Percentiles rank a stretch among this genome's conserved stretches.
phyloP scores from a whole-genome alignment of 2,329 filamentous ascomycete genomes.

The Cercospora berteroae region DNA sequence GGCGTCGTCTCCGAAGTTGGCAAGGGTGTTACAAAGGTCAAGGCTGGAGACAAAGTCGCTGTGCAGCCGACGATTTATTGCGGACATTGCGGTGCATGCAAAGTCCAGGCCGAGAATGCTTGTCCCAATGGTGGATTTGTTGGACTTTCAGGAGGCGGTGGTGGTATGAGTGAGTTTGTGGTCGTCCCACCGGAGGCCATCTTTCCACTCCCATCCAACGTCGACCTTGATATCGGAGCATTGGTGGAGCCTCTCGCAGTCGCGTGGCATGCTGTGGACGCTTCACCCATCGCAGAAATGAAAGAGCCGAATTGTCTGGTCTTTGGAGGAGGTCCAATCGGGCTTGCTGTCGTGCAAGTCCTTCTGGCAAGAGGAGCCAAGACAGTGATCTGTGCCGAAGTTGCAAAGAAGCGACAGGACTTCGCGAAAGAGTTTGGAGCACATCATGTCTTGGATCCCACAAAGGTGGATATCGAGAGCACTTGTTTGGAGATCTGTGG shows the following conservation, averaged over 20 bases:
- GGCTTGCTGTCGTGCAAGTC: slow-evolving; percentile 58
- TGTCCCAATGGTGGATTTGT: slow-evolving; percentile 57
- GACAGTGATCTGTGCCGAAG: slow-evolving; percentile 59
- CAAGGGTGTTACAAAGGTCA: slow-evolving; percentile 41
- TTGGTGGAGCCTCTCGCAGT: slow-evolving; percentile 64
- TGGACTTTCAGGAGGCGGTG: slow-evolving; percentile 48
- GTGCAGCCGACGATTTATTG: slow-evolving; percentile 62
- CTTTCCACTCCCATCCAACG: slow-evolving; percentile 52
- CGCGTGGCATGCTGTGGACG: slow-evolving; percentile 61
- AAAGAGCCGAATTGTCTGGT: slow-evolving; percentile 53
- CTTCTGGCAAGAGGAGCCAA: slow-evolving; percentile 54
- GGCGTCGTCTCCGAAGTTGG: slow-evolving; percentile 62
- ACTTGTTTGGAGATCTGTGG: slow-evolving; percentile 48
- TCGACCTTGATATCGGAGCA: slow-evolving; percentile 56
- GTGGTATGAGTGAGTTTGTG: slow-evolving; percentile 56
- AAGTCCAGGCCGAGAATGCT: slow-evolving; percentile 54
- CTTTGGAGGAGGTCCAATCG: slow-evolving; percentile 63
- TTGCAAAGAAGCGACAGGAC: slow-evolving; percentile 51
- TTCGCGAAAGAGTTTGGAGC: slow-evolving; percentile 58
- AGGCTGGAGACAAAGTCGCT: slow-evolving; percentile 57
- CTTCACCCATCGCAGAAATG: slow-evolving; percentile 45
- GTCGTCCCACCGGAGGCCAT: slow-evolving; percentile 51
- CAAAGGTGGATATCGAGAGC: slow-evolving; percentile 50
- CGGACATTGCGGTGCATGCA: slow-evolving; percentile 56
- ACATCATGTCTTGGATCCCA: slow-evolving; percentile 54